Conservation (phyloP, 805 yeast genomes). For the Vanderwaltozyma verrucispora region DNA sequence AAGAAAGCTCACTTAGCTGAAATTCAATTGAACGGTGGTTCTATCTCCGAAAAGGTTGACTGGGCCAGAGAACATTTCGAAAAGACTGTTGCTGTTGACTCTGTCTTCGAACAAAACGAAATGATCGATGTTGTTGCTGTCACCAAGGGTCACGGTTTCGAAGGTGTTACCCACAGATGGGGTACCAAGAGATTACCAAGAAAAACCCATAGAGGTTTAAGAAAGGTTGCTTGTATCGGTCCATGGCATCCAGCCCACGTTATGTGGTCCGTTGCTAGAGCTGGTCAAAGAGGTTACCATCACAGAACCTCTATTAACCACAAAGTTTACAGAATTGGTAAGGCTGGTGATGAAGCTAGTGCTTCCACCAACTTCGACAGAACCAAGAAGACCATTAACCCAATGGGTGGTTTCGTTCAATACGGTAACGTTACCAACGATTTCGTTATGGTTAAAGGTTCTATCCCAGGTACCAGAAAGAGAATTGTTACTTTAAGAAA, state of each 20-base stretch:
- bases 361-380: constrained; percentile 98
- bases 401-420: constrained; percentile 99
- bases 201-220: constrained; percentile 99
- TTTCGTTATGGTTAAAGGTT: constrained; percentile 95
- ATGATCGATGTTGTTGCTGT: constrained; percentile 97
- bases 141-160: constrained; percentile 99
- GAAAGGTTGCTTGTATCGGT: constrained; percentile 99
- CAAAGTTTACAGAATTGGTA: constrained; percentile 99
- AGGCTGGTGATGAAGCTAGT: constrained; percentile 86
- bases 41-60: constrained; percentile 91
- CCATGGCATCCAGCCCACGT: constrained; percentile 99
- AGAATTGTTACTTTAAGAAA: constrained; percentile 98
- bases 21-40: constrained; percentile 99
- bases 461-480: constrained; percentile 99
- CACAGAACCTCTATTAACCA: constrained; percentile 99
- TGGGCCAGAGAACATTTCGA: constrained; percentile 99
- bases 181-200: constrained; percentile 99
- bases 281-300: constrained; percentile 99
- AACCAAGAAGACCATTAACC: constrained; percentile 99
- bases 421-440: constrained; percentile 98
- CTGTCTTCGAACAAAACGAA: constrained; percentile 98
- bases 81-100: constrained; percentile 92
- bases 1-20: constrained; percentile 99
- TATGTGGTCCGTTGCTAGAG: constrained; percentile 99
- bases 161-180: constrained; percentile 99